Evolutionary conservation across 176 grass and related monocot genomes (phyloP).

Genomic region (Cocos nucifera): DNA sequence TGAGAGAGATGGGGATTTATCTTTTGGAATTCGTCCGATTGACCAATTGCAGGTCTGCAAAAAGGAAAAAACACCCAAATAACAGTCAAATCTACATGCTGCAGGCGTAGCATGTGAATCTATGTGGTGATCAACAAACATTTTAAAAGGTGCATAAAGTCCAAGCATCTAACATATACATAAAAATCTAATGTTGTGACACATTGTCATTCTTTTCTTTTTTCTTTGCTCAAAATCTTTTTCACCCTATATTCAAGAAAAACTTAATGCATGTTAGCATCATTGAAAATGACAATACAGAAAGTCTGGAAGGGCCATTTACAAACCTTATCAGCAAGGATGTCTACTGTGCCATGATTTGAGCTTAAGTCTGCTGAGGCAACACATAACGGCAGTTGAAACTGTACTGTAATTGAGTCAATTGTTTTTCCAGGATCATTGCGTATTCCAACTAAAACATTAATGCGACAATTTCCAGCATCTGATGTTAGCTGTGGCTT

Average conservation of each 20-base stretch:
- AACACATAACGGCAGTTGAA: conserved; percentile 65
- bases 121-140: no score
- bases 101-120: no score
- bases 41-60: conserved; percentile 84
- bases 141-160: no score
- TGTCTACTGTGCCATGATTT: conserved; percentile 81
- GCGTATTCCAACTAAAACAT: conserved; percentile 65
- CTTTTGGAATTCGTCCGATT: conserved; percentile 88
- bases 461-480: conserved; percentile 78
- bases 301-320: neutral
- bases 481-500: conserved; percentile 79
- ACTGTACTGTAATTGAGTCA: conserved; percentile 80
- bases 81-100: neutral
- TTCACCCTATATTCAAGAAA: no score
- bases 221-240: no score
- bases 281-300: no score
- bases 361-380: conserved; percentile 83
- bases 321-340: conserved; percentile 74
- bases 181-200: no score
- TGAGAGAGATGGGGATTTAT: conserved; percentile 70
- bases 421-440: conserved; percentile 97
- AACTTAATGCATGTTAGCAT: no score
- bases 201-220: no score
- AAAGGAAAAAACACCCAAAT: conserved; percentile 1
- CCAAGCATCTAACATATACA: no score